Percentiles rank a stretch among this genome's conserved stretches.
phyloP scores from a whole-genome alignment of 257 asterid genomes.

The Coffea canephora region DNA sequence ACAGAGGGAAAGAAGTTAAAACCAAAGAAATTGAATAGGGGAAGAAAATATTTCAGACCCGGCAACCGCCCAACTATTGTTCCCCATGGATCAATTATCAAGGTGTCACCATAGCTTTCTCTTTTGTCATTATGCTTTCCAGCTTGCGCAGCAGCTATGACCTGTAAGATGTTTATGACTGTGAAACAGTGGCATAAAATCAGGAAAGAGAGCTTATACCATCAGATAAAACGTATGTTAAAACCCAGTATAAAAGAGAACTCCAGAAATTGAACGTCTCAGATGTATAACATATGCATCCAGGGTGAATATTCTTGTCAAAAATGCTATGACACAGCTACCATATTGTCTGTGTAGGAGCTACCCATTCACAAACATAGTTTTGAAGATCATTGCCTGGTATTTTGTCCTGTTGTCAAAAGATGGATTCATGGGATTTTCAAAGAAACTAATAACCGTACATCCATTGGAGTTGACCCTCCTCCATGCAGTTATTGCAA shows the following conservation, averaged over 20 bases:
- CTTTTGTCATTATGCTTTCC: slow-evolving; percentile 78
- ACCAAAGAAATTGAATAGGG: not conserved
- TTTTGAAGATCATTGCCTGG: not conserved
- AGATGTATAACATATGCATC: not conserved
- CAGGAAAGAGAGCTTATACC: not conserved
- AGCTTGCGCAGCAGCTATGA: slow-evolving; percentile 90
- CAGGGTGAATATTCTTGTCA: not conserved
- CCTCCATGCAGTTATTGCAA: not conserved
- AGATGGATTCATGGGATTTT: too few species aligned
- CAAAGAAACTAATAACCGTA: too few species aligned
- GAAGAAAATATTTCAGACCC: slow-evolving; percentile 29
- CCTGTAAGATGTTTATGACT: slow-evolving; percentile 27
- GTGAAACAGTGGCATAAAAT: not conserved
- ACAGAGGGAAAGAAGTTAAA: not conserved
- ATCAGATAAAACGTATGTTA: not conserved
- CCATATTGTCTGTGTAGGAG: not conserved
- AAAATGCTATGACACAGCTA: not conserved
- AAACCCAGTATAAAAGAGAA: not conserved
- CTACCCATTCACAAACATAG: not conserved
- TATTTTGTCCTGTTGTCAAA: too few species aligned
- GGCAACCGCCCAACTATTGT: slow-evolving; percentile 59
- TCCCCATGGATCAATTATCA: slow-evolving; percentile 98
- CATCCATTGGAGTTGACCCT: too few species aligned
- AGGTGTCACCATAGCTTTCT: slow-evolving; percentile 81
- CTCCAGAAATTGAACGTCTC: not conserved